Base-by-base conservation (phyloP, 441 rosid genomes). In the Populus trichocarpa region DNA sequence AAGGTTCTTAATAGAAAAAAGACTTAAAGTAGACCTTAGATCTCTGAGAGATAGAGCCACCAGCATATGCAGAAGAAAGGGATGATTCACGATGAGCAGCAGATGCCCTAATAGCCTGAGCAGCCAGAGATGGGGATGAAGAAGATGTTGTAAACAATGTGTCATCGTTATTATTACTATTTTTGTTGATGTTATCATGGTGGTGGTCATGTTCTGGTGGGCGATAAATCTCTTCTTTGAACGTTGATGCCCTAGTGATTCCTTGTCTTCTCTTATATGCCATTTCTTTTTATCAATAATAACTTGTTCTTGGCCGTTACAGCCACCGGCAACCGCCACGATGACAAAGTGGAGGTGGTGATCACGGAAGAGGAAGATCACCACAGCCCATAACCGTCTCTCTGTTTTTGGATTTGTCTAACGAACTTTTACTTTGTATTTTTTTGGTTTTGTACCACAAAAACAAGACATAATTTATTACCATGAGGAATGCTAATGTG, bases 231-330 rank as follows among this genome's bases (percentile, higher is more conserved):
- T 96, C 98, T 81, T 94, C 99, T 75, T 86, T 89, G 88, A 96
- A 93, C 10, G 97, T 96, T 5, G 96, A 81, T 22, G 97, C 81
- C 76, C 91, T 88, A 30, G 89, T 79, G 30, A 90, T 84, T 38
- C 98, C 99, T 64, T 93, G 98, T 84, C 89, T 90, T 83, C 99
- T 90, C 86, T 98, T 82, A 72, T 94, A 96, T 50, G 99, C 98
- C 98, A 96, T 95, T 50, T 75, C 7, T 28, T 36, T 26, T 16
- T 23, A 12, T 26, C 36, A 50, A 50, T 14, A 50, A 5, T 14
- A 50, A 50, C 57, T 50, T 50, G 57, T 14, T 50, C 57, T 32
- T n/a, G 8, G 25, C 75, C 71, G 78, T 71, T 68, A 75, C 71
- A n/a, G 30, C 77, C 77, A 73, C 74, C 42, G 40, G 12, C 8